Percentiles rank a stretch among this genome's conserved stretches.
Conservation (phyloP, 2,329 filamentous ascomycete genomes). For the Verticillium isaacii region DNA sequence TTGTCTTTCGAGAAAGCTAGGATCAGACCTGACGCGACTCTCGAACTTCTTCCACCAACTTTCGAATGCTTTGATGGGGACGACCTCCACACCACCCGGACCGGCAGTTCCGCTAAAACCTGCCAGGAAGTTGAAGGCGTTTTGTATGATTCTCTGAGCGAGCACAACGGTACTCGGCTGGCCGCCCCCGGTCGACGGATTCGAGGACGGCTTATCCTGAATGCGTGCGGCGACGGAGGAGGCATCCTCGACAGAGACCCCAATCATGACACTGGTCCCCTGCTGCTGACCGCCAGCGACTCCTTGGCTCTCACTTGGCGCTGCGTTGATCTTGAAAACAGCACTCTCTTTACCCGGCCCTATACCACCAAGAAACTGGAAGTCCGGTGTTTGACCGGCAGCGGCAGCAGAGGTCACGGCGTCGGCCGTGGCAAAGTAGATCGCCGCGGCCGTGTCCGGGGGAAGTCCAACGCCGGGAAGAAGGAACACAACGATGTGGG, state of each 20-base stretch:
- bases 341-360: conserved; percentile 87
- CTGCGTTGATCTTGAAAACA: conserved; percentile 69
- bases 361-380: conserved; percentile 83
- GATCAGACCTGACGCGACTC: conserved; percentile 76
- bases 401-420: conserved; percentile 31
- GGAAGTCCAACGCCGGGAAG: conserved; percentile 75
- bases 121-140: conserved; percentile 94
- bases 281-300: conserved; percentile 11
- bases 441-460: conserved; percentile 72
- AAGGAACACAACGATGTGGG: conserved; percentile 85
- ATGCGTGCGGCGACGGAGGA: conserved; percentile 67
- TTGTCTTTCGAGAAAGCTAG: conserved; percentile 75
- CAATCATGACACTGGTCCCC: conserved; percentile 60
- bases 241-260: conserved; percentile 75
- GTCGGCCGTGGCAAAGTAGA: conserved; percentile 68
- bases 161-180: conserved; percentile 67
- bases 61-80: conserved; percentile 91
- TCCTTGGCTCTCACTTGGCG: conserved; percentile 14
- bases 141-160: conserved; percentile 90
- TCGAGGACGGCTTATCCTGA: conserved; percentile 44
- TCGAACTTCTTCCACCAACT: conserved; percentile 99
- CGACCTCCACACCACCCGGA: conserved; percentile 68
- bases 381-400: conserved; percentile 48
- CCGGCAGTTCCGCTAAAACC: conserved; percentile 69
- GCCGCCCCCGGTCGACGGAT: conserved; percentile 15